phyloP scores from a whole-genome alignment of 805 yeast species.

The Helenozyma baotianmanensis region DNA sequence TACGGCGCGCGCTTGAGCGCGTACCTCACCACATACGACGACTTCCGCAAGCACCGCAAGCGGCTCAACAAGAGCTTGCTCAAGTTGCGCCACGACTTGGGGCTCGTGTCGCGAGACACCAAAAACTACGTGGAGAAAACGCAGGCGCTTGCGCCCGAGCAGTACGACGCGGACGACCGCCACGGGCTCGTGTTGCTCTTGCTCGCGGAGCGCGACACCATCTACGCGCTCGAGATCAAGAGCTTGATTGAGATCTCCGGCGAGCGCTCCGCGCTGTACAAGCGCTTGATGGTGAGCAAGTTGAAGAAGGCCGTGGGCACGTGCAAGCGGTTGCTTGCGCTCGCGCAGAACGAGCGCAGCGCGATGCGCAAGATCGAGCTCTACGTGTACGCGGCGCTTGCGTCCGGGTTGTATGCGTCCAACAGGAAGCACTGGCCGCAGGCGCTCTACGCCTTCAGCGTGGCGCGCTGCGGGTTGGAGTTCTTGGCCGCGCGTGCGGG shows the following conservation, averaged over 20 bases:
- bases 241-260: slow-evolving; percentile 50
- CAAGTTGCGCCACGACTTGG: slow-evolving; percentile 60
- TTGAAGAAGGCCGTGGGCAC: slow-evolving; percentile 57
- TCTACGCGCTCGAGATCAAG: slow-evolving; percentile 63
- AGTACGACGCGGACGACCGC: slow-evolving; percentile 47
- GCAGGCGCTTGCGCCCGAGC: slow-evolving; percentile 41
- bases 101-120: slow-evolving; percentile 62
- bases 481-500: slow-evolving; percentile 30
- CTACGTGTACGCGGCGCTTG: slow-evolving; percentile 41
- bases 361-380: slow-evolving; percentile 23
- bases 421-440: slow-evolving; percentile 51
- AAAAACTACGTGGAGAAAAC: slow-evolving; percentile 52
- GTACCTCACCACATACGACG: slow-evolving; percentile 62
- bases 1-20: slow-evolving; percentile 58
- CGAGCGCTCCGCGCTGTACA: slow-evolving; percentile 45
- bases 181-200: slow-evolving; percentile 58
- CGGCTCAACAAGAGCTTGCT: slow-evolving; percentile 56
- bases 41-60: slow-evolving; percentile 64
- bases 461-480: slow-evolving; percentile 60
- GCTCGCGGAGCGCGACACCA: slow-evolving; percentile 72
- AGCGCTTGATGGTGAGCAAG: slow-evolving; percentile 50
- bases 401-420: slow-evolving; percentile 48
- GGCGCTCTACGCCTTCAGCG: slow-evolving; percentile 50
- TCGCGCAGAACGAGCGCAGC: slow-evolving; percentile 38
- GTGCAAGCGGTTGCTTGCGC: slow-evolving; percentile 38